phyloP scores from a whole-genome alignment of 2,329 filamentous ascomycete species.

The Claviceps pazoutovae region DNA sequence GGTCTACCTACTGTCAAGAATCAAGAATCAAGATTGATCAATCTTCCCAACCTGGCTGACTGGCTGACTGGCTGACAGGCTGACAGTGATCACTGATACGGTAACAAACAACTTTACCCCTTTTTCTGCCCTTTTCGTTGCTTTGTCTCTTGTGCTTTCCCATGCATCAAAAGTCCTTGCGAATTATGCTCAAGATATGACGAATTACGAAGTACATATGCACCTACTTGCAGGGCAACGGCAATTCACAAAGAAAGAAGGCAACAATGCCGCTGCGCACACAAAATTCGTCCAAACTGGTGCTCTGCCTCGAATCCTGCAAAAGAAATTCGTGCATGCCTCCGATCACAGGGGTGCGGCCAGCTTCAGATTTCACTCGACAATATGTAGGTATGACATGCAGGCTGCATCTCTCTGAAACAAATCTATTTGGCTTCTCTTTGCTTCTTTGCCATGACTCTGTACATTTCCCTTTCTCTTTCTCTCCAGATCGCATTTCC shows the following conservation, averaged over 20 bases:
- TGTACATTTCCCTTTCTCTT: neutral
- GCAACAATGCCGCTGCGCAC: neutral
- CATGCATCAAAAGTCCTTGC: neutral
- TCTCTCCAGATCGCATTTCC: neutral
- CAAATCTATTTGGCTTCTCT: neutral
- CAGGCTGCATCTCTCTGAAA: neutral
- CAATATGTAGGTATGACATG: neutral
- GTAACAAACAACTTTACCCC: neutral
- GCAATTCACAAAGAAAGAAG: neutral
- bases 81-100: too few relatives aligned
- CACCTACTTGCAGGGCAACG: too few relatives aligned
- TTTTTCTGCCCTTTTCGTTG: neutral
- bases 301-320: neutral
- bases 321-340: neutral
- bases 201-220: too few relatives aligned
- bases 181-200: neutral
- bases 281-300: neutral
- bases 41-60: too few relatives aligned
- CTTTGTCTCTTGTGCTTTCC: too few relatives aligned
- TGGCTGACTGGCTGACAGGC: too few relatives aligned
- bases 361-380: neutral
- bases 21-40: too few relatives aligned
- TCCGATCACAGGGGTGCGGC: neutral
- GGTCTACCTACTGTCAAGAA: too few relatives aligned
- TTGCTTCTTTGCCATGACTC: neutral